A percentile compares a stretch with the other conserved stretches of the same genome.
phyloP scores from a whole-genome alignment of 2,329 filamentous ascomycete species.

The Orbilia brochopaga region DNA sequence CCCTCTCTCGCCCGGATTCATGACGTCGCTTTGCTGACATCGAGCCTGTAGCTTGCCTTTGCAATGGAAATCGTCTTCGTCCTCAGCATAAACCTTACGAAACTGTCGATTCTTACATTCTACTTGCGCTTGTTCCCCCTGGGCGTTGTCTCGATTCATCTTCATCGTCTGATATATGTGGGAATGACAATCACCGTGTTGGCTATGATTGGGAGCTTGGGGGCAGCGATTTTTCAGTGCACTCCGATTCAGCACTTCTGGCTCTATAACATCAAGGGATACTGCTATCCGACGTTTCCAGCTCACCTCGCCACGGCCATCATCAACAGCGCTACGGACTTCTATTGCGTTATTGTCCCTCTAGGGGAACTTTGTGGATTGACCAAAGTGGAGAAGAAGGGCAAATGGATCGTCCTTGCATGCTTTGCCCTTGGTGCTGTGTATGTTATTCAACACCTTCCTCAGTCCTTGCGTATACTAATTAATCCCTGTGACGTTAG shows the following conservation, averaged over 20 bases:
- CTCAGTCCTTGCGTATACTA: background rate
- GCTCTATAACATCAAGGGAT: constrained; percentile 37
- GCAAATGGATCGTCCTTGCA: constrained; percentile 27
- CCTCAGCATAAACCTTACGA: constrained; percentile 38
- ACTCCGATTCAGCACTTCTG: constrained; percentile 44
- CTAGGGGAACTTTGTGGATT: constrained; percentile 40
- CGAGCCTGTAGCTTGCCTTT: constrained; percentile 32
- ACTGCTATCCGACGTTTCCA: constrained; percentile 42
- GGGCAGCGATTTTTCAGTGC: constrained; percentile 43
- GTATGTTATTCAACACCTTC: no score
- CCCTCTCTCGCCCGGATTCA: background rate
- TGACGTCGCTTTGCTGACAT: background rate
- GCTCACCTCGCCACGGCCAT: constrained; percentile 38
- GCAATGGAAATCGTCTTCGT: constrained; percentile 41
- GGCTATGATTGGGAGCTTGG: constrained; percentile 34
- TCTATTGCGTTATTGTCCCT: constrained; percentile 46
- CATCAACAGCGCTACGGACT: constrained; percentile 39
- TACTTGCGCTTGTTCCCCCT: constrained; percentile 41
- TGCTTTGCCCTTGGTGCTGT: constrained; percentile 40
- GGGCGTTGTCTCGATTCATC: constrained; percentile 36
- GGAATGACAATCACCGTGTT: constrained; percentile 27
- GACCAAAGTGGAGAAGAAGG: constrained; percentile 29
- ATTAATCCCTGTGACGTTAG: constrained; percentile 1
- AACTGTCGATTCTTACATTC: constrained; percentile 45
- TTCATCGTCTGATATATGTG: constrained; percentile 37